Evolutionary conservation across 495 filamentous ascomycete genomes (phyloP).

Genomic region (Lasiosphaeria ovina): DNA sequence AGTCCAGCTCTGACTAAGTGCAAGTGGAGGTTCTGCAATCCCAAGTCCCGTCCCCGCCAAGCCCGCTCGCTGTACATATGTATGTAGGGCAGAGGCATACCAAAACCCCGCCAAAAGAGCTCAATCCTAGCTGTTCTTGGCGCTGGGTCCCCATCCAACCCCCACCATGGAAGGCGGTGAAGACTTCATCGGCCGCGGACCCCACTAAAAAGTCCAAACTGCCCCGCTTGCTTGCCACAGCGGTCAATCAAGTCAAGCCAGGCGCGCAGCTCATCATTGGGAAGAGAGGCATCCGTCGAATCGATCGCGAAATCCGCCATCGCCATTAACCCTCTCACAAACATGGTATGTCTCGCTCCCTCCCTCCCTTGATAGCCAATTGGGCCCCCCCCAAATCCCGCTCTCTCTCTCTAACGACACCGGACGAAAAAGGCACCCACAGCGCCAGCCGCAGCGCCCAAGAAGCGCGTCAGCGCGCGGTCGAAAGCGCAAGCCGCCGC

Average conservation of each 20-base stretch:
- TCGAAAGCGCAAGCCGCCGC: constrained; percentile 29
- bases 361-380: background rate
- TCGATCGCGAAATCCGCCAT: background rate
- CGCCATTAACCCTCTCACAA: background rate
- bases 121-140: background rate
- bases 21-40: no score
- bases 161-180: constrained; percentile 25
- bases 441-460: constrained; percentile 13
- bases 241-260: no score
- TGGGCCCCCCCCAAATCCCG: background rate
- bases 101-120: background rate
- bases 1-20: no score
- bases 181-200: constrained; percentile 4
- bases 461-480: constrained; percentile 31
- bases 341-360: constrained; percentile 16
- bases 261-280: no score
- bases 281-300: no score
- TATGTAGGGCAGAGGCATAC: no score
- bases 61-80: no score
- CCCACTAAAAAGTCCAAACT: constrained; percentile 33
- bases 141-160: no score
- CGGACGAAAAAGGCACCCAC: constrained; percentile 26
- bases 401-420: no score
- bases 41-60: no score
- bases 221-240: background rate